Conservation (phyloP, 345 rosid species). For the Pugionium cornutum region DNA sequence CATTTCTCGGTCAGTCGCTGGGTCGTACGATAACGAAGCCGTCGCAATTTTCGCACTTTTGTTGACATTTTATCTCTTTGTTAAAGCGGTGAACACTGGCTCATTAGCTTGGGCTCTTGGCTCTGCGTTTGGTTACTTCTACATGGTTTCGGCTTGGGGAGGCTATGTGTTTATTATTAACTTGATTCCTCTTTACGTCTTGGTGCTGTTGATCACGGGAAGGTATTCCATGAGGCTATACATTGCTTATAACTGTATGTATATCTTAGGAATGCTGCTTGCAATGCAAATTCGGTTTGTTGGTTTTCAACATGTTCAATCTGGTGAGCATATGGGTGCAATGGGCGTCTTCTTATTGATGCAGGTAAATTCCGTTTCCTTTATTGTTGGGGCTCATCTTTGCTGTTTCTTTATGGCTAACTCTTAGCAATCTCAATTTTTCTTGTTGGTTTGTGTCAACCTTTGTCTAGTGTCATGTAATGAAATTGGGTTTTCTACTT, state of each 20-base stretch:
- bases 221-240: constrained; percentile 95
- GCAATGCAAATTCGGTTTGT: constrained; percentile 99
- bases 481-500: constrained; percentile 19
- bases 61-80: constrained; percentile 85
- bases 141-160: constrained; percentile 99
- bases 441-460: not conserved
- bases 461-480: constrained; percentile 2
- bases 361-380: constrained; percentile 54
- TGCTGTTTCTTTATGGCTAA: not conserved
- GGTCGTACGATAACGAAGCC: constrained; percentile 93
- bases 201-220: constrained; percentile 87
- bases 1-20: constrained; percentile 93
- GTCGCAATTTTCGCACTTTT: constrained; percentile 90
- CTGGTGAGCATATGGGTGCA: constrained; percentile 99
- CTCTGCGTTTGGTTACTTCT: constrained; percentile 95
- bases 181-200: constrained; percentile 90
- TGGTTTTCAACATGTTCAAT: constrained; percentile 98
- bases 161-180: constrained; percentile 97
- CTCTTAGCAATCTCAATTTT: not conserved
- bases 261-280: constrained; percentile 92
- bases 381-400: not conserved
- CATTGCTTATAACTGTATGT: constrained; percentile 87
- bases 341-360: constrained; percentile 96
- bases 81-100: constrained; percentile 91
- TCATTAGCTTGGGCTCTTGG: constrained; percentile 86